Percentiles rank a stretch among this genome's conserved stretches.
These are phyloP conservation scores for Parathielavia hyrcaniae DNA, from an alignment of 495 filamentous ascomycete species.

Conservation along the genomic window DNA sequence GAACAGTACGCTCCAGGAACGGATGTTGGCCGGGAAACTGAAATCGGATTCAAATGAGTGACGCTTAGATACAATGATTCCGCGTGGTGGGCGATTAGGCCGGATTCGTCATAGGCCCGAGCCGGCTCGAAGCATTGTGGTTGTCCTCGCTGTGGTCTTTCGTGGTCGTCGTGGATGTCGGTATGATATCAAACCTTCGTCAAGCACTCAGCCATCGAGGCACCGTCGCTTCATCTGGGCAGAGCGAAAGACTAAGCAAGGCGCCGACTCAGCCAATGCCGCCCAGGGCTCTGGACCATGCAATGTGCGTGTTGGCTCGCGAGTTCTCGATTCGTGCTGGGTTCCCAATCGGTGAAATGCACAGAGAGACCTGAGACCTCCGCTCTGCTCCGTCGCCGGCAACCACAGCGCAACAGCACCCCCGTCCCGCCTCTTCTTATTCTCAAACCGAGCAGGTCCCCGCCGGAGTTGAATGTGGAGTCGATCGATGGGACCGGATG, in stretches of 20 bases:
- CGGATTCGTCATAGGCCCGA: slow-evolving; percentile 33
- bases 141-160: slow-evolving; percentile 18
- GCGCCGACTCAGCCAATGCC: slow-evolving; percentile 20
- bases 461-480: slow-evolving; percentile 14
- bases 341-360: neutral
- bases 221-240: slow-evolving; percentile 21
- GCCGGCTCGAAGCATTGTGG: slow-evolving; percentile 33
- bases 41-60: slow-evolving; percentile 17
- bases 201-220: slow-evolving; percentile 25
- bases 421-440: neutral
- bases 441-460: neutral
- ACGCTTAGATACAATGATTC: slow-evolving; percentile 8
- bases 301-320: slow-evolving; percentile 9
- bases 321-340: slow-evolving; percentile 4
- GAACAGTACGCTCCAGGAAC: neutral
- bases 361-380: neutral
- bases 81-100: slow-evolving; percentile 11
- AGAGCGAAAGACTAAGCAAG: slow-evolving; percentile 15
- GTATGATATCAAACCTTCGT: neutral
- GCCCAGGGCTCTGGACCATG: slow-evolving; percentile 18
- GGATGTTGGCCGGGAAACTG: slow-evolving; percentile 3
- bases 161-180: slow-evolving; percentile 16
- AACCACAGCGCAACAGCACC: neutral
- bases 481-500: neutral
- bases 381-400: neutral